Evolutionary conservation across 805 yeast genomes (phyloP), one percentile per base, ranked within the genome.

Genomic region (Metschnikowia cerradonensis): DNA sequence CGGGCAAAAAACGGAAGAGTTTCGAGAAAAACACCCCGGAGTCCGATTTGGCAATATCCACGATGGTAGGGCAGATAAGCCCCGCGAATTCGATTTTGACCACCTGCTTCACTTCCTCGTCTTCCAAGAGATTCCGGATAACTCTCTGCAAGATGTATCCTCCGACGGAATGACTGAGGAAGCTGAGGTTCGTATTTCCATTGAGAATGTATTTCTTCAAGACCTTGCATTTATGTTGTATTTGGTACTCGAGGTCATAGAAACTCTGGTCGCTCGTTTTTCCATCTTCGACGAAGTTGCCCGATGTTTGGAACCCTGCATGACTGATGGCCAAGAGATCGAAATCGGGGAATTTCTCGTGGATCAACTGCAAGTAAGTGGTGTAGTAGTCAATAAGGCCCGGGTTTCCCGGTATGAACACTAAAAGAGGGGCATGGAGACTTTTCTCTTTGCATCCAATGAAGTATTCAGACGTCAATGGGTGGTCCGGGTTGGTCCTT

Each of bases 401-500:
- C 0, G 94, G 94, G 57, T 87, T 87, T 0, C 94, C 94, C 0
- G 94, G 92, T 5, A 87, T 73, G 55, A 86, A 74, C 4, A 82
- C 74, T 41, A 86, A 63, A 31, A 86, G 56, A 20, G 54, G 60
- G 3, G 55, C 36, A 11, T 48, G 36, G 2, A 42, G 34, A 19
- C 37, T 31, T 23, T 48, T 43, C 73, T 77, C 11, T 50, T 51
- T 37, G 19, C 50, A 34, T 15, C 30, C 35, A 13, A 44, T 42
- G 32, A 56, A 47, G 47, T 65, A 70, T 30, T 68, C 62, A 20
- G 65, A 59, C 0, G 74, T 71, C 39, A 61, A 52, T 8, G 69
- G 71, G 43, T 58, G 58, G 1, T 48, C 50, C 2, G 48, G 43
- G 36, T 59, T 56, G 4, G 60, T 56, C 10, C 26, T 37, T 30